These are phyloP conservation scores for Lentinula lateritia DNA, from an alignment of 768 basidiomycete species.

Conservation along the genomic window DNA sequence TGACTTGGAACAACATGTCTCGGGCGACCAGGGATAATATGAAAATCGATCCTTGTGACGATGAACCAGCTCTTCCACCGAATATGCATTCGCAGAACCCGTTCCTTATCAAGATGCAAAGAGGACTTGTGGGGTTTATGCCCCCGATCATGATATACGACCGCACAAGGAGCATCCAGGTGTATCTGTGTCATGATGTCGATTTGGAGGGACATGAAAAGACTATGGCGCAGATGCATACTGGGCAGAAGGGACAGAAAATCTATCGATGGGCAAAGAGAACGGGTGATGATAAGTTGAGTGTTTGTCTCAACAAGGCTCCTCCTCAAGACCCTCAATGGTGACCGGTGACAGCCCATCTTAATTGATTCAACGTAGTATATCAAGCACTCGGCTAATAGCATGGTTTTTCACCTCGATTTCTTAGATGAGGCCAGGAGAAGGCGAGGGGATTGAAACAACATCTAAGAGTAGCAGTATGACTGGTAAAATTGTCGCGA, in stretches of 20 bases:
- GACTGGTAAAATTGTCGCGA: too few species aligned
- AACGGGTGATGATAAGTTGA: conserved; percentile 13
- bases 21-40: neutral
- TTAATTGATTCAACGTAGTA: too few species aligned
- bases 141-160: conserved; percentile 22
- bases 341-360: neutral
- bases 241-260: conserved; percentile 15
- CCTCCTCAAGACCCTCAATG: conserved; percentile 9
- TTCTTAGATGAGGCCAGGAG: too few species aligned
- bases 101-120: conserved; percentile 24
- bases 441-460: too few species aligned
- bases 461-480: too few species aligned
- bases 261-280: conserved; percentile 23
- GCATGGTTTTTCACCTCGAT: too few species aligned
- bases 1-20: neutral
- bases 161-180: conserved; percentile 18
- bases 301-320: conserved; percentile 16
- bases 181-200: conserved; percentile 8
- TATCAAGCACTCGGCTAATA: too few species aligned
- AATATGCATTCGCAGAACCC: conserved; percentile 18
- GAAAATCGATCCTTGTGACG: neutral
- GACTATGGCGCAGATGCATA: conserved; percentile 12
- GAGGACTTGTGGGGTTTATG: neutral
- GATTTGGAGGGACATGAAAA: conserved; percentile 7
- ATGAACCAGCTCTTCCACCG: conserved; percentile 7